phyloP scores from a whole-genome alignment of 2,329 filamentous ascomycete species.

The Sporothrix pallida region DNA sequence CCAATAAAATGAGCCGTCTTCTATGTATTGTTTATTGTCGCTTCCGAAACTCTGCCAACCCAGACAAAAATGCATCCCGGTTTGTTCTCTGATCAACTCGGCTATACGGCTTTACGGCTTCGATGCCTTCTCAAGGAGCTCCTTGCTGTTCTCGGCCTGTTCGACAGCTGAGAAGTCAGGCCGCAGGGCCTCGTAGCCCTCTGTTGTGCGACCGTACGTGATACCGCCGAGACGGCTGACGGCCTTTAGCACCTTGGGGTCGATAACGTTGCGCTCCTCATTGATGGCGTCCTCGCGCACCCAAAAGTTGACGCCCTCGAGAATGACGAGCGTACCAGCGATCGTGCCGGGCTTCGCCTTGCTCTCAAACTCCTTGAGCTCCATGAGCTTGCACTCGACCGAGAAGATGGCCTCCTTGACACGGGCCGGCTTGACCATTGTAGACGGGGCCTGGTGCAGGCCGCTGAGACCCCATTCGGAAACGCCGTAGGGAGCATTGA shows the following conservation, averaged over 20 bases:
- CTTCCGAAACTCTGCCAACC: conserved; percentile 10
- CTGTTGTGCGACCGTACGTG: conserved; percentile 73
- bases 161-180: conserved; percentile 58
- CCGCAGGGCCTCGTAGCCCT: conserved; percentile 73
- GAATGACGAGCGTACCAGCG: conserved; percentile 73
- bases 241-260: conserved; percentile 76
- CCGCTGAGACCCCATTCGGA: conserved; percentile 83
- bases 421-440: conserved; percentile 64
- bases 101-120: conserved; percentile 19
- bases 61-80: too few relatives aligned
- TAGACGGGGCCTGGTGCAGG: conserved; percentile 68
- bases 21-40: not conserved
- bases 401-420: conserved; percentile 84
- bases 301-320: conserved; percentile 90
- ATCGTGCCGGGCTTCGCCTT: conserved; percentile 72
- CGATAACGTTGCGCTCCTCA: conserved; percentile 73
- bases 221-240: conserved; percentile 84
- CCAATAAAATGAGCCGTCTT: not conserved
- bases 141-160: conserved; percentile 46
- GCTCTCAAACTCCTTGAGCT: conserved; percentile 78
- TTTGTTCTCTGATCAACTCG: not conserved
- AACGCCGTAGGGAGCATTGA: conserved; percentile 77
- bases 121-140: conserved; percentile 34
- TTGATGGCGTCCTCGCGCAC: conserved; percentile 87
- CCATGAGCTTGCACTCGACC: conserved; percentile 79